A percentile compares a stretch with the other conserved stretches of the same genome.
Conservation (phyloP, 192 early-diverging fungal genomes). For the Allomyces javanicus region DNA sequence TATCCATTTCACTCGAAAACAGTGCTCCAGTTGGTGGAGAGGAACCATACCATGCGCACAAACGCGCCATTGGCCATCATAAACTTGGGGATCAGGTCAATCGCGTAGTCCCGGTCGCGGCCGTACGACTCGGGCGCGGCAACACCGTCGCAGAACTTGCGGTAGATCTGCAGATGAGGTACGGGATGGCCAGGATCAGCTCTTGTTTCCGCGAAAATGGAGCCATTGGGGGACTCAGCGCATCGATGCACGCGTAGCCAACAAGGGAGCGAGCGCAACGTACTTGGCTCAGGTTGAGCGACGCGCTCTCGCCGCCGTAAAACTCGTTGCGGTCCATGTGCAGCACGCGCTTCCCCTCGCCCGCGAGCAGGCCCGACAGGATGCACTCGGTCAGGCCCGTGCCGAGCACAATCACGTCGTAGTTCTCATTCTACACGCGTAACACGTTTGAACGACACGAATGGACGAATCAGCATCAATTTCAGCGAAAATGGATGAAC, state of each 20-base stretch:
- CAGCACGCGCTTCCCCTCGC: constrained; percentile 81
- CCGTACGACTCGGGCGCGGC: constrained; percentile 31
- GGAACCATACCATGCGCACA: constrained; percentile 42
- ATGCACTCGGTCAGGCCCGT: constrained; percentile 82
- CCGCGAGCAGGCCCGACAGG: constrained; percentile 64
- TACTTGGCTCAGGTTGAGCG: constrained; percentile 90
- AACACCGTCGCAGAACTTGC: constrained; percentile 40
- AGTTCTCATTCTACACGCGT: constrained; percentile 50
- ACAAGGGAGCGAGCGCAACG: constrained; percentile 1
- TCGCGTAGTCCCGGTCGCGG: constrained; percentile 75
- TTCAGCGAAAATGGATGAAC: too few species aligned
- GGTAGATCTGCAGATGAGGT: constrained; percentile 31
- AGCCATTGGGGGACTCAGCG: too few species aligned
- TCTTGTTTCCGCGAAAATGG: too few species aligned
- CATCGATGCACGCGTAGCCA: neutral
- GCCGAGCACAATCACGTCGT: constrained; percentile 75
- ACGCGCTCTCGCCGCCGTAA: constrained; percentile 92
- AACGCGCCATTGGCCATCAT: constrained; percentile 98
- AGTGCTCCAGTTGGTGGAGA: too few species aligned
- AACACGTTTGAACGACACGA: too few species aligned
- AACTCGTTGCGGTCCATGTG: constrained; percentile 91
- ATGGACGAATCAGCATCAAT: too few species aligned
- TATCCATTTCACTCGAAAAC: too few species aligned
- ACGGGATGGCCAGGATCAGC: neutral
- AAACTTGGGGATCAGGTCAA: constrained; percentile 98